Evolutionary conservation across 176 grass and related monocot genomes (phyloP).

Genomic region (Panicum miliaceum): DNA sequence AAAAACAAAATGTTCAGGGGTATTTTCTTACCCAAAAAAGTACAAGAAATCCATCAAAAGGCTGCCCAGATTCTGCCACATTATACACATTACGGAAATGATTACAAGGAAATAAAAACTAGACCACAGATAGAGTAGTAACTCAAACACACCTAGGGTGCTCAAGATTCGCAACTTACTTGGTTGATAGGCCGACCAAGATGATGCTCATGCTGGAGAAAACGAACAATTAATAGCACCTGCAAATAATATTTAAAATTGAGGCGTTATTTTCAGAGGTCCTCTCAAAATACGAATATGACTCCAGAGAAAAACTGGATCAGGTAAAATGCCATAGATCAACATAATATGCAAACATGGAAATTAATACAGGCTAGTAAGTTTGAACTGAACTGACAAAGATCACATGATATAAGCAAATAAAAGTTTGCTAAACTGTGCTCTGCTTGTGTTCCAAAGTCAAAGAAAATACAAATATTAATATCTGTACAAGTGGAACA

Average conservation of each 20-base stretch:
- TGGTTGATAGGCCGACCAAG: conserved; percentile 80
- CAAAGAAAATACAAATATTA: conserved; percentile 15
- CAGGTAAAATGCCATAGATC: conserved; percentile 20
- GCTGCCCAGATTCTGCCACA: conserved; percentile 85
- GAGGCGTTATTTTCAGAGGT: conserved; percentile 20
- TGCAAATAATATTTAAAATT: conserved; percentile 53
- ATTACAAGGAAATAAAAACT: conserved; percentile 7
- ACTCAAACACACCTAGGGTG: conserved; percentile 8
- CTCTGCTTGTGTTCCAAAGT: not conserved
- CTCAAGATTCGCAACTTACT: conserved; percentile 55
- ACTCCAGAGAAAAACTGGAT: conserved; percentile 7
- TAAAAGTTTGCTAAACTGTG: conserved; percentile 6
- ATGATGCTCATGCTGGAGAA: conserved; percentile 99
- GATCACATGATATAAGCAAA: conserved; percentile 15
- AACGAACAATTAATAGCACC: conserved; percentile 89
- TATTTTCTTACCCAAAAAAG: conserved; percentile 88
- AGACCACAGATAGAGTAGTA: not conserved
- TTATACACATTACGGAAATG: not conserved
- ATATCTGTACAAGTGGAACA: not conserved
- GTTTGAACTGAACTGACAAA: conserved; percentile 3
- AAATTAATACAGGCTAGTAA: conserved; percentile 10
- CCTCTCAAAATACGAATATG: conserved; percentile 32
- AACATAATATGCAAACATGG: conserved; percentile 33
- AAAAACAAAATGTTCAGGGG: conserved; percentile 36
- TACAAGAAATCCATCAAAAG: conserved; percentile 99